phyloP scores from a whole-genome alignment of 176 grass and related monocot species.

The Aegilops speltoides region DNA sequence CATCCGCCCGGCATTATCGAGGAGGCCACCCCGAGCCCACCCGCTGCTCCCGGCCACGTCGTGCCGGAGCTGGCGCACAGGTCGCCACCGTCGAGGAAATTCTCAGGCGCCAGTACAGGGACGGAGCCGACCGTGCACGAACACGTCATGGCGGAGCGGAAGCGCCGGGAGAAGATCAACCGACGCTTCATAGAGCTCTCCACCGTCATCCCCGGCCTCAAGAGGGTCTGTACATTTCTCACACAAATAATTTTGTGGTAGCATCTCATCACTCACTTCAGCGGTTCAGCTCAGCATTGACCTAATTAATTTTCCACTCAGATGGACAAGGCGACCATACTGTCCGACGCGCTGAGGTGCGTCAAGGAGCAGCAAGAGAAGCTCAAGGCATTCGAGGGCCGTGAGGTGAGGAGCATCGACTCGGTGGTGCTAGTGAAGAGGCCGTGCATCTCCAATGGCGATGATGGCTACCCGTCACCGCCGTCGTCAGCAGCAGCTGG shows the following conservation, averaged over 20 bases:
- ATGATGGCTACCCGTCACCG: background rate
- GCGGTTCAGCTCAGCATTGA: background rate
- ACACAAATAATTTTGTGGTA: background rate
- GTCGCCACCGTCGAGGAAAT: background rate
- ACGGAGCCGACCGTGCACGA: constrained; percentile 28
- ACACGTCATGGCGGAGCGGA: constrained; percentile 60
- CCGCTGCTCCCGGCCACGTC: background rate
- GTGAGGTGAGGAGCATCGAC: constrained; percentile 7
- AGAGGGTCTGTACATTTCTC: constrained; percentile 43
- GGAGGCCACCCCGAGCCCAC: background rate
- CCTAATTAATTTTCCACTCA: background rate
- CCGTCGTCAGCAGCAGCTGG: background rate
- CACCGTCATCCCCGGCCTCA: constrained; percentile 56
- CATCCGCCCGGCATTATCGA: background rate
- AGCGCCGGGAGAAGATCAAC: constrained; percentile 75
- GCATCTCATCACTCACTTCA: background rate
- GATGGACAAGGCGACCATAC: constrained; percentile 74
- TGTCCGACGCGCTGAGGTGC: constrained; percentile 45
- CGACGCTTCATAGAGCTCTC: constrained; percentile 66
- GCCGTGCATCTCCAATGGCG: background rate
- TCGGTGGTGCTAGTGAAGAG: constrained; percentile 39
- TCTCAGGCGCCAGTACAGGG: background rate
- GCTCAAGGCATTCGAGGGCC: constrained; percentile 38
- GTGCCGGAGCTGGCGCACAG: background rate
- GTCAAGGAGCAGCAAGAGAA: constrained; percentile 60